phyloP scores from a whole-genome alignment of 78 protist genomes.

The Guillardia theta region DNA sequence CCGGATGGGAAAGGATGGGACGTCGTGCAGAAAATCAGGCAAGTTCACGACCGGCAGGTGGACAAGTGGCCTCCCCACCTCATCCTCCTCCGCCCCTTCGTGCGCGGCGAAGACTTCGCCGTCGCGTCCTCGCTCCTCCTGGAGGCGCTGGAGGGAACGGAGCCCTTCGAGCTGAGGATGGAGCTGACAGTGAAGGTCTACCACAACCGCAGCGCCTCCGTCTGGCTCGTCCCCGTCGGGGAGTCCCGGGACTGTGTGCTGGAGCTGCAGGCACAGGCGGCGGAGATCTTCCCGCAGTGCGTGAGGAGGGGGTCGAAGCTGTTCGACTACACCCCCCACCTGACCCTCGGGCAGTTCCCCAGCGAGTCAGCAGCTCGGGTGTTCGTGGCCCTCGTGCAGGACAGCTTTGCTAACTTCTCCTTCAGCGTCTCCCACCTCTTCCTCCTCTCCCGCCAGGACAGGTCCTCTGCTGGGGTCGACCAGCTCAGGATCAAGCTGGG shows the following conservation, averaged over 20 bases:
- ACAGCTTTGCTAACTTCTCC: not conserved
- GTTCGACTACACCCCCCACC: not conserved
- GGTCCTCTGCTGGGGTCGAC: not conserved
- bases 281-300: not conserved
- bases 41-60: not conserved
- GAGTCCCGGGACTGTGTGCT: not conserved
- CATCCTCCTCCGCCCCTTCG: not conserved
- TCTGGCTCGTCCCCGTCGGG: conserved; percentile 7
- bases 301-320: not conserved
- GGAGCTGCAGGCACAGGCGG: not conserved
- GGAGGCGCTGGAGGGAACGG: not conserved
- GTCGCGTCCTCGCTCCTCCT: not conserved
- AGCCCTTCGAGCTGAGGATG: not conserved
- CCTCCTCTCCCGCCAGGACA: conserved; percentile 11
- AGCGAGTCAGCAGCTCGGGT: not conserved
- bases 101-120: not conserved
- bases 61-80: not conserved
- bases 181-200: not conserved
- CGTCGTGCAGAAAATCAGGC: not conserved
- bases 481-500: not conserved
- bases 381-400: not conserved
- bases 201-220: no score
- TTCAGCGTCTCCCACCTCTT: not conserved
- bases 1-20: not conserved
- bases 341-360: conserved; percentile 7